Percentiles rank a stretch among this genome's conserved stretches.
Evolutionary conservation across 129 eudicot species (phyloP).

Genomic region (Lonicera japonica): DNA sequence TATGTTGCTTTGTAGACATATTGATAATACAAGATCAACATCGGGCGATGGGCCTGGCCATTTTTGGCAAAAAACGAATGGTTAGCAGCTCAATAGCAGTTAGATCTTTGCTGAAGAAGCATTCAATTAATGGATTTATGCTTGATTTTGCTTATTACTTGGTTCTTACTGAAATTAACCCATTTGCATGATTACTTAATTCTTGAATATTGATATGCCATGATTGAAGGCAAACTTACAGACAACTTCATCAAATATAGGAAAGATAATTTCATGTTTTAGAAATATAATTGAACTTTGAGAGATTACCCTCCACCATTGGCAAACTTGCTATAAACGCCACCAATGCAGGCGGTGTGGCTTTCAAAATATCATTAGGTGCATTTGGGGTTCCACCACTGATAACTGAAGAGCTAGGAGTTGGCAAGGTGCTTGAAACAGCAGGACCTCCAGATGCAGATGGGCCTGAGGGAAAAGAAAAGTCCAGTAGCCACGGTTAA

Average conservation of each 20-base stretch:
- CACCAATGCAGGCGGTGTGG: conserved; percentile 65
- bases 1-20: conserved; percentile 77
- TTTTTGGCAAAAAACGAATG: conserved; percentile 11
- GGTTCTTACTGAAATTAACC: no score
- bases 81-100: conserved; percentile 2
- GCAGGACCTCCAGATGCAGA: conserved; percentile 37
- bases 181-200: no score
- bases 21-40: conserved; percentile 79
- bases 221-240: not conserved
- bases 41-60: conserved; percentile 83
- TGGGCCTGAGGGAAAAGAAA: conserved; percentile 29
- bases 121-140: no score
- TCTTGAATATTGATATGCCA: no score
- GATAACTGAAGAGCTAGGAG: conserved; percentile 22
- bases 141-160: no score
- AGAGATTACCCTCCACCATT: conserved; percentile 57
- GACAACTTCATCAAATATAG: not conserved
- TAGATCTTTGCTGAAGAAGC: not conserved
- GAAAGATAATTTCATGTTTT: not conserved
- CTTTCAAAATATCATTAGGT: conserved; percentile 41
- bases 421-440: conserved; percentile 29
- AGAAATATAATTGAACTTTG: not conserved
- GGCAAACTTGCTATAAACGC: conserved; percentile 76
- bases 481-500: conserved; percentile 1
- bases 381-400: conserved; percentile 38